Evolutionary conservation across 2,329 filamentous ascomycete genomes (phyloP).

Genomic region (Fusarium sublunatum): DNA sequence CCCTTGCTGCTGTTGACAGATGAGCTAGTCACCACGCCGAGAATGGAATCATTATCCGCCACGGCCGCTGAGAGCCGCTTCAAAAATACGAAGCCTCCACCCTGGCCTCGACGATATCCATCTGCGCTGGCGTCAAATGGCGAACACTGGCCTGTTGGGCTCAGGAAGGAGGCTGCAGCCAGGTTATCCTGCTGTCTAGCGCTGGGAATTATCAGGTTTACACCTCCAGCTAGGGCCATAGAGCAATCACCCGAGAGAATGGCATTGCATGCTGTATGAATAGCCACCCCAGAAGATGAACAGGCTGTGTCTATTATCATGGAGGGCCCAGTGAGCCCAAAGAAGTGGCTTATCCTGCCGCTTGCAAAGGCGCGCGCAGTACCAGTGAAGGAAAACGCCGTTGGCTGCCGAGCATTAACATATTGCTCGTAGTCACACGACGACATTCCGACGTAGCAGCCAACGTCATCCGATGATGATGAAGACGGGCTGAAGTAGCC

Average conservation of each 20-base stretch:
- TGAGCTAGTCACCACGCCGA: neutral
- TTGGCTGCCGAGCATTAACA: no score
- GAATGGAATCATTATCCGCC: neutral
- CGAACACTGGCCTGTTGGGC: neutral
- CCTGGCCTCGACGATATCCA: neutral
- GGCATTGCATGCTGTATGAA: neutral
- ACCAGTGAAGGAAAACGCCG: no score
- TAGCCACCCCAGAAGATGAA: neutral
- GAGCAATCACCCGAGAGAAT: neutral
- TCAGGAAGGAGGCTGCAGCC: neutral
- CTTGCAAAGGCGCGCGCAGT: no score
- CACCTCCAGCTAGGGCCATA: neutral
- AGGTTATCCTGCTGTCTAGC: neutral
- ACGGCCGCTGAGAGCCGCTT: neutral
- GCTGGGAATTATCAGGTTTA: neutral
- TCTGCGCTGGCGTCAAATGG: neutral
- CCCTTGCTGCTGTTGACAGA: neutral
- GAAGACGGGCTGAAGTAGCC: no score
- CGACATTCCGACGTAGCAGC: no score
- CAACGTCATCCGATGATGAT: no score
- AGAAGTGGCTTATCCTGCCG: no score
- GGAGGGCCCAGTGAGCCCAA: neutral
- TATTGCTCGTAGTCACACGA: no score
- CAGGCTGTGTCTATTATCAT: constrained; percentile 2
- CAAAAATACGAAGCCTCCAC: neutral